Base-by-base conservation (phyloP, 2,329 filamentous ascomycete species). In the Nigrospora oryzae region DNA sequence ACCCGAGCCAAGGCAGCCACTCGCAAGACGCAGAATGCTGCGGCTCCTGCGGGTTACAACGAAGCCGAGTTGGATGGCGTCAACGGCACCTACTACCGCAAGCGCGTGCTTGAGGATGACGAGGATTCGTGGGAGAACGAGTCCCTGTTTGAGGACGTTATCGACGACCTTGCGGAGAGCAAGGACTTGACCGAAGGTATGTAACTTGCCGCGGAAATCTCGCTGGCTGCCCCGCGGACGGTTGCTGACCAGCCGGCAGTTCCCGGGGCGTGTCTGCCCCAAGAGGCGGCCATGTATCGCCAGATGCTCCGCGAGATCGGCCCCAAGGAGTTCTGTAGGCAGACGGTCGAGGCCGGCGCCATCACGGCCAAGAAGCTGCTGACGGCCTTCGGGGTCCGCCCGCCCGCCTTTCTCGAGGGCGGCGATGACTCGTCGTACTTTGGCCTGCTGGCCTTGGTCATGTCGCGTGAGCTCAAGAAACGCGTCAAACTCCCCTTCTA, bases 311-410 rank as follows among this genome's bases (percentile, higher is more conserved):
- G 85, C 59, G 73, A 80, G 43, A 71, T 89, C 49, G 90, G 90
- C n/a, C 85, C 86, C 17, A 76, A 80, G 49, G 75, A 83, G 49
- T 95, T 96, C 62, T 81, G 87, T 58, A 71, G 80, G 54, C 75
- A 82, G 53, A 89, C 84, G 31, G 72, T 94, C 42, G 79, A 81
- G 50, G 74, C 74, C 43, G 81, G 82, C 31, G 73, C 72, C 42
- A 82, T 93, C 60, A 83, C 84, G 16, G 86, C 86, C 44, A 89
- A 85, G 66, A 91, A 88, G 65, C 73, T 96, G 30, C 81, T 91
- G 59, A 89, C 87, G 10, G 90, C 89, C 13, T 96, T 96, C 69
- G 83, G 83, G 48, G 79, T 95, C 54, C 72, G 77, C 35, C 80
- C 86, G 37, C 87, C 88, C 3, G 63, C 71, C 34, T 89, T 89